Evolutionary conservation across 176 grass and related monocot species (phyloP).

Genomic region (Phyllostachys edulis): DNA sequence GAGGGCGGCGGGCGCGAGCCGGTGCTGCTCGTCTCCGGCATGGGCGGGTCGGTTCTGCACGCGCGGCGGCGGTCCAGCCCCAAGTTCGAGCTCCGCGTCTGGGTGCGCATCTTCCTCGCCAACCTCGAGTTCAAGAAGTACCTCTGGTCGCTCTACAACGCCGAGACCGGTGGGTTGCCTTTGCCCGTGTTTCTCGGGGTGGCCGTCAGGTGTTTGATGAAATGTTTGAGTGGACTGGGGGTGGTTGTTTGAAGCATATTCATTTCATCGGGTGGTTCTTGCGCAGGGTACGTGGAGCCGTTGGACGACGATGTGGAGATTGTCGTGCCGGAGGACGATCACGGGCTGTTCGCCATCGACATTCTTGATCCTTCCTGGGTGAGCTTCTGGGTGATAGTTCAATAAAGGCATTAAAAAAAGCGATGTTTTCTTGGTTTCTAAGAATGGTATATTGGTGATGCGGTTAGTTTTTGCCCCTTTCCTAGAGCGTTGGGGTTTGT

Average conservation of each 20-base stretch:
- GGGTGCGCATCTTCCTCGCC: constrained; percentile 85
- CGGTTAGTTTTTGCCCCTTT: background rate
- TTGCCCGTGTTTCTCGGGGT: background rate
- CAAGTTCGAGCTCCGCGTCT: constrained; percentile 57
- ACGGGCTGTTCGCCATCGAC: constrained; percentile 83
- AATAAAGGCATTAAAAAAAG: background rate
- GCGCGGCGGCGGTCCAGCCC: constrained; percentile 61
- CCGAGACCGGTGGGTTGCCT: constrained; percentile 49
- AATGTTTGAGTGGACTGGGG: background rate
- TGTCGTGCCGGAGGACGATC: constrained; percentile 80
- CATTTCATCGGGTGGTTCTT: background rate
- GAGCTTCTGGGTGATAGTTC: background rate
- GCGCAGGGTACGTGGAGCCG: constrained; percentile 71
- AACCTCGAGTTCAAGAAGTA: constrained; percentile 90
- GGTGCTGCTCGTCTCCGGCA: constrained; percentile 87
- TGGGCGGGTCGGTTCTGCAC: constrained; percentile 84
- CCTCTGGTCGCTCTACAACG: constrained; percentile 81
- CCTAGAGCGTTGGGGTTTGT: background rate
- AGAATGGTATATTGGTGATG: constrained; percentile 26
- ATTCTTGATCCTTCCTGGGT: constrained; percentile 96
- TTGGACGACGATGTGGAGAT: constrained; percentile 77
- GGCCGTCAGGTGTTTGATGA: background rate
- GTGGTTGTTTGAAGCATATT: background rate
- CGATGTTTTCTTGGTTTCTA: constrained; percentile 1
- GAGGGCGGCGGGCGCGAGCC: constrained; percentile 42